Conservation (phyloP, 148 eudicot species). For the Silene conica region DNA sequence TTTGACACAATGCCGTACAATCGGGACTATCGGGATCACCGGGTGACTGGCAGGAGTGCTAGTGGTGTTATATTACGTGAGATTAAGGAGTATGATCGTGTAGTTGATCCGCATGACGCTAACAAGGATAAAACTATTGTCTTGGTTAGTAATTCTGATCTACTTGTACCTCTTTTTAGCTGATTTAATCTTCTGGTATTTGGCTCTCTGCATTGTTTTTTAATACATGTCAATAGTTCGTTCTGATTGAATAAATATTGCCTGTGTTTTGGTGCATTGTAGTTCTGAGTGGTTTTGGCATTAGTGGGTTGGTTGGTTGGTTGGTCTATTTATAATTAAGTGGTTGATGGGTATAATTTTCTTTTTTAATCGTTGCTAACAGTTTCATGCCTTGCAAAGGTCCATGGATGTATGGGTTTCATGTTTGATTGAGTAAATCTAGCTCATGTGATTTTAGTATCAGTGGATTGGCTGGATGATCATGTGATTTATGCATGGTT, state of each 20-base stretch:
- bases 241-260: not conserved
- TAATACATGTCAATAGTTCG: not conserved
- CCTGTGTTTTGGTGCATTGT: too few species aligned
- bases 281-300: too few species aligned
- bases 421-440: not conserved
- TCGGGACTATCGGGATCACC: slow-evolving; percentile 12
- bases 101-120: slow-evolving; percentile 19
- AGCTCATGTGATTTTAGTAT: not conserved
- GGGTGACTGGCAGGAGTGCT: slow-evolving; percentile 1
- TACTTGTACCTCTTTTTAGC: not conserved
- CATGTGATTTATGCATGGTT: not conserved
- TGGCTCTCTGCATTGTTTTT: too few species aligned
- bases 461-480: not conserved
- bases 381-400: too few species aligned
- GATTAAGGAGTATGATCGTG: slow-evolving; percentile 16
- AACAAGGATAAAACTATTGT: slow-evolving; percentile 34
- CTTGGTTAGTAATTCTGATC: slow-evolving; percentile 40
- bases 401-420: too few species aligned
- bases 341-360: too few species aligned
- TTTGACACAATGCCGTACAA: slow-evolving; percentile 28
- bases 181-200: not conserved
- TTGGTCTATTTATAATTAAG: too few species aligned
- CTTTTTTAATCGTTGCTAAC: too few species aligned
- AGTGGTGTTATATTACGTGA: slow-evolving; percentile 22
- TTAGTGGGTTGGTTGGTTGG: too few species aligned